Evolutionary conservation across 2,329 filamentous ascomycete species (phyloP), one percentile per base, ranked within the genome.

Genomic region (Xylariomycetidae sp.): DNA sequence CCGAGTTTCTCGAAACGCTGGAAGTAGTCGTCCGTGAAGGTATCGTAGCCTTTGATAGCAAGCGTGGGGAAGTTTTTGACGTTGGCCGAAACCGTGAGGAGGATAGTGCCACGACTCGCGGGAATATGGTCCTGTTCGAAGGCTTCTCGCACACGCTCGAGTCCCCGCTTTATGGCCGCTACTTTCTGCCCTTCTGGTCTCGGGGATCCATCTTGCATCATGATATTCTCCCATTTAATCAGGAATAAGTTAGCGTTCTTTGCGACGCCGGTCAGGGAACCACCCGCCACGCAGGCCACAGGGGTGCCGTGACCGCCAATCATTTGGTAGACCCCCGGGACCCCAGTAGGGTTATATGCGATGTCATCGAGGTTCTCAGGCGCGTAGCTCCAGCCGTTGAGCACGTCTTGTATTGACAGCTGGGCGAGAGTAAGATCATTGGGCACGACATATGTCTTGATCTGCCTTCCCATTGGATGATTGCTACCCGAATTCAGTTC

Each of bases 371-470:
- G 17, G n/a, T 30, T 19, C 15, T 30, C 27, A 17, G 15, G 15
- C 16, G 27, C 27, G 12, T 30, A 16, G 6, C 10, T 16, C 7
- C 17, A 10, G 13, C 27, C 27, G 27, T 17, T 13, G 15, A 7
- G 8, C 16, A 12, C 3, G 6, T 30, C 13, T 7, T 17, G 13
- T 12, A 6, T 12, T 10, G 13, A n/a, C 27, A 19, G 11, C 16
- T 30, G 10, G 9, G 27, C 10, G 10, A 30, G 27, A 13, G 27
- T 30, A 19, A 17, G 12, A 16, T 30, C 27, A n/a, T 30, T 30
- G 16, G 27, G 27, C 15, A 30, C 11, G 27, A 30, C 27, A 13
- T 19, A 30, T 18, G 27, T 30, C 27, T 17, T 30, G 7, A 30
- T 30, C 27, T 30, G 16, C 16, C 27, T 30, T 16, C 27, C 16